Evolutionary conservation across 345 rosid genomes (phyloP).

Genomic region (Abelmoschus esculentus): DNA sequence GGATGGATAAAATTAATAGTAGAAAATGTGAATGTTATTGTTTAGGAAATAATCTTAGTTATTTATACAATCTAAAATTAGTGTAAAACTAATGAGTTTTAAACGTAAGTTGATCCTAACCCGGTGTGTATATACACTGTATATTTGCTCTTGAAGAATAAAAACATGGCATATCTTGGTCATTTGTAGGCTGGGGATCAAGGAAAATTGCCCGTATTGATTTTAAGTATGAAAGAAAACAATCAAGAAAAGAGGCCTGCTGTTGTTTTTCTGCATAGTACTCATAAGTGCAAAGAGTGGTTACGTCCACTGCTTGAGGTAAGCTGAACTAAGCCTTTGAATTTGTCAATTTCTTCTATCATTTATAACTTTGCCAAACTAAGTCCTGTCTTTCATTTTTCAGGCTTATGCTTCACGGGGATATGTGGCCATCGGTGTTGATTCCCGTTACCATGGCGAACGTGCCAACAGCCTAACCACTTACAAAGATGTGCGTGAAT

Average conservation of each 20-base stretch:
- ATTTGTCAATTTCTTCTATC: neutral
- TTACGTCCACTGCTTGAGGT: slow-evolving; percentile 87
- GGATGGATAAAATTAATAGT: no score
- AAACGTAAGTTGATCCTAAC: no score
- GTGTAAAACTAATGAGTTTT: no score
- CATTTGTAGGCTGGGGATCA: slow-evolving; percentile 54
- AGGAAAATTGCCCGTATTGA: slow-evolving; percentile 62
- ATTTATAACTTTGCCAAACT: neutral
- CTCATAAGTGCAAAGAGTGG: slow-evolving; percentile 78
- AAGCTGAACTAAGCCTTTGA: neutral
- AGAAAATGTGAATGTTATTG: no score
- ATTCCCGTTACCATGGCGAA: slow-evolving; percentile 94
- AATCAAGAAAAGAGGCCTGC: slow-evolving; percentile 48
- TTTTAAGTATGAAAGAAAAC: slow-evolving; percentile 48
- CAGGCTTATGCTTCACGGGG: slow-evolving; percentile 91
- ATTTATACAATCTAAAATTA: no score
- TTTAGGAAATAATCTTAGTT: no score
- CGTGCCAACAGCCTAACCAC: slow-evolving; percentile 61
- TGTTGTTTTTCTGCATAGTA: slow-evolving; percentile 80
- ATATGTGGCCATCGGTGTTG: slow-evolving; percentile 67
- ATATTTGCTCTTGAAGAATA: neutral
- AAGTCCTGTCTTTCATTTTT: slow-evolving; percentile 6
- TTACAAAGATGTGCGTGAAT: slow-evolving; percentile 46
- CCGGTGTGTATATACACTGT: neutral
- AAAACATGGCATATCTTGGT: neutral